Evolutionary conservation across 176 grass and related monocot species (phyloP).

Genomic region (barley (Hordeum vulgare)): DNA sequence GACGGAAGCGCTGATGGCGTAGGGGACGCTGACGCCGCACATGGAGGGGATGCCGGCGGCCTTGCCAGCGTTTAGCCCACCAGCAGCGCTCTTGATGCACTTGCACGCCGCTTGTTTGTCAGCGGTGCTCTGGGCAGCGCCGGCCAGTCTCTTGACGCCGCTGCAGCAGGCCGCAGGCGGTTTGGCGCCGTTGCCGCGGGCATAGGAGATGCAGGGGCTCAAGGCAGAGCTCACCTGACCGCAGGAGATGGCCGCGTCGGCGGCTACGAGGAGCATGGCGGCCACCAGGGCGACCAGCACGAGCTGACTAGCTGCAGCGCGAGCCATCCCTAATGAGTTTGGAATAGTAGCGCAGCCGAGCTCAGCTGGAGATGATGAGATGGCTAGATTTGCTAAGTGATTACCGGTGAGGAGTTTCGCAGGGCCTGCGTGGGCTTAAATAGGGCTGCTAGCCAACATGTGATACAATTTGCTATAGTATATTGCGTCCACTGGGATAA

Average conservation of each 20-base stretch:
- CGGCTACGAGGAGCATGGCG: background rate
- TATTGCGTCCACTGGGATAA: too few species aligned
- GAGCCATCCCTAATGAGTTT: background rate
- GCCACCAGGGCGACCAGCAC: background rate
- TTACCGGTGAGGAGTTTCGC: too few species aligned
- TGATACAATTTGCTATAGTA: too few species aligned
- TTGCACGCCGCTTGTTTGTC: conserved; percentile 23
- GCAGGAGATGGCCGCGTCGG: conserved; percentile 2
- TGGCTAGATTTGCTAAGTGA: too few species aligned
- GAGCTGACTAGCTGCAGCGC: background rate
- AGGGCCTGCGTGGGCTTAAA: too few species aligned
- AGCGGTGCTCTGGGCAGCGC: background rate
- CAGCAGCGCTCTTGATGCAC: conserved; percentile 18
- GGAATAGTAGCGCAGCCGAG: too few species aligned
- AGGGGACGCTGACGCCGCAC: conserved; percentile 36
- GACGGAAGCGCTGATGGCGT: conserved; percentile 34
- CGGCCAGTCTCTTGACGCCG: conserved; percentile 1
- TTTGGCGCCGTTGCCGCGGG: background rate
- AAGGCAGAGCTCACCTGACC: conserved; percentile 2
- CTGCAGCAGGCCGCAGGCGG: conserved; percentile 12
- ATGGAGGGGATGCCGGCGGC: conserved; percentile 15
- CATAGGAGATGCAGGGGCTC: conserved; percentile 14
- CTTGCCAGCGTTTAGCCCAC: conserved; percentile 3
- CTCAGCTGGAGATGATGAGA: too few species aligned
- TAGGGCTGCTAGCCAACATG: too few species aligned